phyloP scores from a whole-genome alignment of 805 yeast genomes.

The Kuraishia cidri region DNA sequence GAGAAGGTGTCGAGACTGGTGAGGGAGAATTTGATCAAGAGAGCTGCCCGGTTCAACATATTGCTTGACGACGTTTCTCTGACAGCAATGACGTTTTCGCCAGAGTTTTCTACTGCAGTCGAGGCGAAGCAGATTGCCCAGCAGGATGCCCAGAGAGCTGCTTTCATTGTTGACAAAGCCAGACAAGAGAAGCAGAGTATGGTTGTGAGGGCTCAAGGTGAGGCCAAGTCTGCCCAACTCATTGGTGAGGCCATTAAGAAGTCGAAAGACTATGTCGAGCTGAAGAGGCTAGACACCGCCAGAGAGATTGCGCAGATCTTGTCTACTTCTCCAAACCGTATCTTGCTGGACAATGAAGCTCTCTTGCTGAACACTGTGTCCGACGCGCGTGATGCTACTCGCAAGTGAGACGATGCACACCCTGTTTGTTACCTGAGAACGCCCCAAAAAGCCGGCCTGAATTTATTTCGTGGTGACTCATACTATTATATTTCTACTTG shows the following conservation, averaged over 20 bases:
- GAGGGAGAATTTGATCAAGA: conserved; percentile 81
- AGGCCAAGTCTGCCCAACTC: conserved; percentile 94
- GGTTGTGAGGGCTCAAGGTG: conserved; percentile 97
- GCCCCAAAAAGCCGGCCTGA: too few relatives aligned
- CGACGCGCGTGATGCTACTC: conserved; percentile 48
- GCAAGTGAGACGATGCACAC: neutral
- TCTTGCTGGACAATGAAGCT: conserved; percentile 86
- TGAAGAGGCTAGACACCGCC: conserved; percentile 95
- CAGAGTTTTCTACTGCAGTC: conserved; percentile 95
- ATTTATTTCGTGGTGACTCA: too few relatives aligned
- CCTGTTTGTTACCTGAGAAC: too few relatives aligned
- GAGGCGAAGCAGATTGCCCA: conserved; percentile 99
- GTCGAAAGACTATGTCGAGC: conserved; percentile 90
- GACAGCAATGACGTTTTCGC: conserved; percentile 94
- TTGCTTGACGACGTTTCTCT: conserved; percentile 91
- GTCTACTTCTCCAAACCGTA: conserved; percentile 83
- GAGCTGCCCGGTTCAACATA: conserved; percentile 86
- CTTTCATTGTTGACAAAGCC: conserved; percentile 94
- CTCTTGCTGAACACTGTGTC: conserved; percentile 81
- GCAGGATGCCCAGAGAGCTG: conserved; percentile 98
- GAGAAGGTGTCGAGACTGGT: conserved; percentile 90
- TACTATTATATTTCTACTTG: too few relatives aligned
- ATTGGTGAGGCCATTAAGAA: conserved; percentile 99
- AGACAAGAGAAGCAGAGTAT: conserved; percentile 95
- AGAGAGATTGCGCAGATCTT: conserved; percentile 87